These are phyloP conservation scores for Blumeria graminis DNA, from an alignment of 2,329 filamentous ascomycete genomes.

Conservation along the genomic window DNA sequence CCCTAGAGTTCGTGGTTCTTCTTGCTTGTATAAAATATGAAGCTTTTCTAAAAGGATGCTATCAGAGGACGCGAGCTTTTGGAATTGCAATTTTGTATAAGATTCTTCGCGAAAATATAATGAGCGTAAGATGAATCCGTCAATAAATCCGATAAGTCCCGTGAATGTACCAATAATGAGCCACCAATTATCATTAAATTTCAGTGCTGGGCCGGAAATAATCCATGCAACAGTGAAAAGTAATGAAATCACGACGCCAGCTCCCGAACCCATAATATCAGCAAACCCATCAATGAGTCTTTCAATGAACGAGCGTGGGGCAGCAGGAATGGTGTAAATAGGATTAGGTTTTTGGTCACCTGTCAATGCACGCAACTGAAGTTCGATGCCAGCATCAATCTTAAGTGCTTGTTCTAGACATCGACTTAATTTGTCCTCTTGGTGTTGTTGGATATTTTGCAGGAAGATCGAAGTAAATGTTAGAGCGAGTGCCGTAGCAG, in stretches of 20 bases:
- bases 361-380: constrained; percentile 15
- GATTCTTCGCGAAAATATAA: constrained; percentile 15
- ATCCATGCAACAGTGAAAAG: constrained; percentile 18
- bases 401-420: constrained; percentile 16
- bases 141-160: constrained; percentile 21
- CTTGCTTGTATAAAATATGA: not conserved
- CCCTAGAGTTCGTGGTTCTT: not conserved
- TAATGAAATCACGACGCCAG: constrained; percentile 18
- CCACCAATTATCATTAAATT: constrained; percentile 22
- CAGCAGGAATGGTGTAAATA: constrained; percentile 14
- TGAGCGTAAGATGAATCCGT: constrained; percentile 23
- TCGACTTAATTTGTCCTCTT: constrained; percentile 14
- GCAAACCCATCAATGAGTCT: constrained; percentile 20
- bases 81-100: constrained; percentile 9
- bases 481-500: constrained; percentile 20
- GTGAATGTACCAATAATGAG: constrained; percentile 24
- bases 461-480: constrained; percentile 19
- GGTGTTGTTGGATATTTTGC: constrained; percentile 18
- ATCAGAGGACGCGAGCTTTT: constrained; percentile 8
- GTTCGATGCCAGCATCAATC: constrained; percentile 17
- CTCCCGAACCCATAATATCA: constrained; percentile 20
- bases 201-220: constrained; percentile 17
- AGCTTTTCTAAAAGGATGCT: constrained; percentile 6
- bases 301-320: constrained; percentile 16
- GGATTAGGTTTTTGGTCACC: constrained; percentile 16